Base-by-base conservation (phyloP, 306 rosid genomes). In the Purshia tridentata region DNA sequence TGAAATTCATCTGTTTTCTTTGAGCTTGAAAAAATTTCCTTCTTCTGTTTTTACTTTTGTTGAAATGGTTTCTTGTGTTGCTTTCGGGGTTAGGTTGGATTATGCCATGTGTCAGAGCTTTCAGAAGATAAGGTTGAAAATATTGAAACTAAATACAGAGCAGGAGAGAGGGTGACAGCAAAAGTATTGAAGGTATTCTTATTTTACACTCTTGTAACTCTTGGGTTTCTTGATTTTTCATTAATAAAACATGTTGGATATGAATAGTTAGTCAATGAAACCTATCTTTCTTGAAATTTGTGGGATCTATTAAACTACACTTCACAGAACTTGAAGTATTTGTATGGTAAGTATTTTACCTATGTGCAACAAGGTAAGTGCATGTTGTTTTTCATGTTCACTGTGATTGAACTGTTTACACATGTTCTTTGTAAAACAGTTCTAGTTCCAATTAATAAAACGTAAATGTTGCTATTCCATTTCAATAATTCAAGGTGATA, bases 91-190 rank as follows among this genome's bases (percentile, higher is more conserved):
- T 78, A 93, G 98, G 97, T 91, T 80, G 99, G 99, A 57, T 76
- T 89, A 72, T 94, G 99, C 87, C 99, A 94, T 67, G 41, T 83
- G 15, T 91, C 97, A 15, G 96, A 94, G 86, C 77, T 94, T 84
- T 85, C 96, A 60, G 97, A 87, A 76, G 76, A 84, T 73, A 85
- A 44, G 59, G 46, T 85, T 57, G 90, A 89, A 48, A 83, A 70
- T 77, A 71, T 91, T 64, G 92, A 89, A 74, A 77, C 81, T 10
- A 83, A 83, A 61, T 94, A 84, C 78, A 81, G 57, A 80, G 88
- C 90, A 65, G 91, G 99, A 69, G 92, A 91, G 73, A 84, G 59
- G 70, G 97, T 94, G 81, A 81, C 78, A 64, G 97, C 88, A 67
- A 90, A 77, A 83, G 65, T 94, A 81, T 82, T 94, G 58, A 91